A percentile compares a stretch with the other conserved stretches of the same genome.
Evolutionary conservation across 208 protist species (phyloP).

Genomic region (Trypanosoma lewisi): DNA sequence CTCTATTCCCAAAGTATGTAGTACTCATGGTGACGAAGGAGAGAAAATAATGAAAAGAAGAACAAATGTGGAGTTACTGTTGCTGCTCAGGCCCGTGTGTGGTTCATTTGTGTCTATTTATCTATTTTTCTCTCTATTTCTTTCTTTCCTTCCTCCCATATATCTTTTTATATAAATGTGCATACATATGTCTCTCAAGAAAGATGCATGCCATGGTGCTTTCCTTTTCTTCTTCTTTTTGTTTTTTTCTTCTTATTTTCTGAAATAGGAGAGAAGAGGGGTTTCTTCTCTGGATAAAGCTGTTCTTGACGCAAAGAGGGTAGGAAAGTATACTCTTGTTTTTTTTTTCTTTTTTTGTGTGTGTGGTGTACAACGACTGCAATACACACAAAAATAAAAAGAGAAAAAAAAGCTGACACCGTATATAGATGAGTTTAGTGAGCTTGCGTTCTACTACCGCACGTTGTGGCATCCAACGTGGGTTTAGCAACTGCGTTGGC

Average conservation of each 20-base stretch:
- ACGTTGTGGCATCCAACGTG: neutral
- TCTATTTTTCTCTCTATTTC: constrained; percentile 22
- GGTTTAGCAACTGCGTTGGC: constrained; percentile 4
- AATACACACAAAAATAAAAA: neutral
- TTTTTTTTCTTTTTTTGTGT: constrained; percentile 18
- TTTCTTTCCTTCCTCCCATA: too few relatives aligned
- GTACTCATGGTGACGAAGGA: neutral
- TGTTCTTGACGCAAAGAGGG: too few relatives aligned
- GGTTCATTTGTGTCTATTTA: constrained; percentile 16
- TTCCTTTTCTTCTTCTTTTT: too few relatives aligned
- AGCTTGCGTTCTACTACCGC: neutral
- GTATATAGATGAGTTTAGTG: neutral
- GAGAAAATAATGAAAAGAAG: too few relatives aligned
- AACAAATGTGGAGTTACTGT: neutral
- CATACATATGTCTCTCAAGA: too few relatives aligned
- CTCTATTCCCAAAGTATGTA: constrained; percentile 35
- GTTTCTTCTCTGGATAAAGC: too few relatives aligned
- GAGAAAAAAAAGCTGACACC: neutral
- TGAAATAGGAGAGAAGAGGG: too few relatives aligned
- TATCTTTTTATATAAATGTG: too few relatives aligned
- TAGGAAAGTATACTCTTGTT: too few relatives aligned
- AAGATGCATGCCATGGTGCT: too few relatives aligned
- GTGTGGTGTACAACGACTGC: neutral
- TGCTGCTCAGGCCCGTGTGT: neutral
- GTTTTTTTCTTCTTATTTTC: too few relatives aligned